phyloP scores from a whole-genome alignment of 179 eudicot species.

The Corrigiola litoralis region DNA sequence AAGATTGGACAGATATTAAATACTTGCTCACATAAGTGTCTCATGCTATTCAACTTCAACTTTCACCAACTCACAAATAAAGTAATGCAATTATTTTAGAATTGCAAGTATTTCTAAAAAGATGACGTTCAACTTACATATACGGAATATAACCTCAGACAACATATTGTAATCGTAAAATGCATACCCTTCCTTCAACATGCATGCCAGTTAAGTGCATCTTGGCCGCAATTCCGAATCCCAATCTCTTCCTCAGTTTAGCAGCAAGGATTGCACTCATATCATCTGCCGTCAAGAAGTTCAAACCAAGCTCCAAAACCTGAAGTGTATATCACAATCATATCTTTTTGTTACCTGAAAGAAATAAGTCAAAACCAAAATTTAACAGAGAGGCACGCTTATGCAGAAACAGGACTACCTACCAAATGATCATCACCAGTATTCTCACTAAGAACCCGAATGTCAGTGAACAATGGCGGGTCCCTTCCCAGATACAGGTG shows the following conservation, averaged over 20 bases:
- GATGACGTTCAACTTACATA: too few relatives aligned
- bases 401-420: slow-evolving; percentile 14
- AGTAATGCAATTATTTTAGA: too few relatives aligned
- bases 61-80: too few relatives aligned
- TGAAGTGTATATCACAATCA: slow-evolving; percentile 20
- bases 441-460: slow-evolving; percentile 70
- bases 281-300: slow-evolving; percentile 86
- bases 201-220: slow-evolving; percentile 88
- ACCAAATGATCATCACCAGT: slow-evolving; percentile 92
- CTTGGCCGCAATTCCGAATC: slow-evolving; percentile 78
- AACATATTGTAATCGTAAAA: neutral
- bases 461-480: slow-evolving; percentile 86
- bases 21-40: too few relatives aligned
- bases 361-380: neutral
- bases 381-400: neutral
- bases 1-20: too few relatives aligned
- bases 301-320: slow-evolving; percentile 91
- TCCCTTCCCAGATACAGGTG: slow-evolving; percentile 83
- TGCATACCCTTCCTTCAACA: slow-evolving; percentile 87
- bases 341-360: neutral
- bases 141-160: neutral
- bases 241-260: slow-evolving; percentile 70
- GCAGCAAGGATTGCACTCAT: slow-evolving; percentile 79
- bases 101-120: too few relatives aligned
- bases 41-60: too few relatives aligned